Conservation (phyloP, 2,329 filamentous ascomycete genomes). For the Elsinoe ampelina region DNA sequence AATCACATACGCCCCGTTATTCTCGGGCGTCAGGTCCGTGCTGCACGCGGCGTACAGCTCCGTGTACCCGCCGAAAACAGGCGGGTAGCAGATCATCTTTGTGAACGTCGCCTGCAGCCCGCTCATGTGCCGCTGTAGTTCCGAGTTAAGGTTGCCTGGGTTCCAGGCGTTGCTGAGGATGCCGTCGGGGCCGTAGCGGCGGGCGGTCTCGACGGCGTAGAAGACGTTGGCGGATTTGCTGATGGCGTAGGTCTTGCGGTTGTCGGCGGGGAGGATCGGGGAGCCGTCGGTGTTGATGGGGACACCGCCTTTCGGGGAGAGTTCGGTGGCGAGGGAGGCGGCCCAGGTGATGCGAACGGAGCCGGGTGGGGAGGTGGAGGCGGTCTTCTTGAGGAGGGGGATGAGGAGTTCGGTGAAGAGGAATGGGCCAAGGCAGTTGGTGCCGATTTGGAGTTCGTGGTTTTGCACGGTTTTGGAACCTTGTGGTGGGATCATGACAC, state of each 20-base stretch:
- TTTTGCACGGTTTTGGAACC: constrained; percentile 27
- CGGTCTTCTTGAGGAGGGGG: constrained; percentile 23
- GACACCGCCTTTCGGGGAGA: constrained; percentile 19
- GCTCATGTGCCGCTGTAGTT: constrained; percentile 23
- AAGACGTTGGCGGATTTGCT: constrained; percentile 25
- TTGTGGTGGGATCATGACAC: constrained; percentile 25
- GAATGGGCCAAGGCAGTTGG: constrained; percentile 28
- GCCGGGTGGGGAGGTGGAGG: constrained; percentile 17
- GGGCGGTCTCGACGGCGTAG: constrained; percentile 19
- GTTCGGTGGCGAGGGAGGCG: constrained; percentile 21
- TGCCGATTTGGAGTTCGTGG: constrained; percentile 28
- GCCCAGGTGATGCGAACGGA: constrained; percentile 26
- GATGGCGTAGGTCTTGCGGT: constrained; percentile 21
- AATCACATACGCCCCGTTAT: constrained; percentile 23
- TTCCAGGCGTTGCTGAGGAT: constrained; percentile 24
- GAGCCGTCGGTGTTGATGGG: constrained; percentile 16
- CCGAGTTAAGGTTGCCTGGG: constrained; percentile 25
- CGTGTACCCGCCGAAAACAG: constrained; percentile 26
- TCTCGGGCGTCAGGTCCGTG: constrained; percentile 20
- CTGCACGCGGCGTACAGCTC: constrained; percentile 26
- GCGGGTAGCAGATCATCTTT: constrained; percentile 16
- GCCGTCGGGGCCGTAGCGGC: constrained; percentile 18
- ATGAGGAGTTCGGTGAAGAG: constrained; percentile 26
- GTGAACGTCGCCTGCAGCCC: constrained; percentile 15
- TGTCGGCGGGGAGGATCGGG: constrained; percentile 17